Conservation (phyloP, 23 red algal species). For the Gracilariopsis chorda region DNA sequence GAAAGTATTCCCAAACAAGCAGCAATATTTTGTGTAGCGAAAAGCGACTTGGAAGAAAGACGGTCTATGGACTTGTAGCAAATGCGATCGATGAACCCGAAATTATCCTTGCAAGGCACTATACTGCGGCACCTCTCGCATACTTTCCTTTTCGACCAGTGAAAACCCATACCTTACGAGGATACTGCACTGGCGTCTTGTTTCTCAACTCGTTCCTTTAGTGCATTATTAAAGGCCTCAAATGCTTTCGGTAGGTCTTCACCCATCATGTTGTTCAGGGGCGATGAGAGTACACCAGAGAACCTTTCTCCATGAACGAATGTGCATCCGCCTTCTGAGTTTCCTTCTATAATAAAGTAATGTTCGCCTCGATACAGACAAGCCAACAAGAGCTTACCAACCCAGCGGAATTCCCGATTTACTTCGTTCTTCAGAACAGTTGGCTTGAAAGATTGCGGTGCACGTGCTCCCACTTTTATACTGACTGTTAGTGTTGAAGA, state of each 20-base stretch:
- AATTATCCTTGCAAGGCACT: too few relatives aligned
- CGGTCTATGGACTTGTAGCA: too few relatives aligned
- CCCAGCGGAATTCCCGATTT: slow-evolving; percentile 36
- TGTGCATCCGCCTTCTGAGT: background rate
- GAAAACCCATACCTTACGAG: background rate
- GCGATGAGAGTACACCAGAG: background rate
- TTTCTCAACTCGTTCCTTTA: slow-evolving; percentile 6
- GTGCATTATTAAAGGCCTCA: slow-evolving; percentile 4
- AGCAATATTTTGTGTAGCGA: too few relatives aligned
- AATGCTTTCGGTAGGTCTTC: slow-evolving; percentile 21
- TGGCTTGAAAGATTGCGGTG: background rate
- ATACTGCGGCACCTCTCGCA: too few relatives aligned
- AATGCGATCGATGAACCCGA: too few relatives aligned
- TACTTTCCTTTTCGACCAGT: too few relatives aligned
- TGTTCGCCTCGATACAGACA: slow-evolving; percentile 44
- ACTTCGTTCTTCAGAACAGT: slow-evolving; percentile 20
- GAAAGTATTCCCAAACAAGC: too few relatives aligned
- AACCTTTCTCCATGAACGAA: slow-evolving; percentile 40
- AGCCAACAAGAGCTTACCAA: background rate
- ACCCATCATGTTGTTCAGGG: background rate
- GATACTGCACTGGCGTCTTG: background rate
- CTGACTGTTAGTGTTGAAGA: background rate
- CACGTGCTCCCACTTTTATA: background rate
- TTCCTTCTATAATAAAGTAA: slow-evolving; percentile 23
- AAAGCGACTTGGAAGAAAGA: too few relatives aligned